Conservation (phyloP, 345 rosid genomes). For the Geranium brycei region DNA sequence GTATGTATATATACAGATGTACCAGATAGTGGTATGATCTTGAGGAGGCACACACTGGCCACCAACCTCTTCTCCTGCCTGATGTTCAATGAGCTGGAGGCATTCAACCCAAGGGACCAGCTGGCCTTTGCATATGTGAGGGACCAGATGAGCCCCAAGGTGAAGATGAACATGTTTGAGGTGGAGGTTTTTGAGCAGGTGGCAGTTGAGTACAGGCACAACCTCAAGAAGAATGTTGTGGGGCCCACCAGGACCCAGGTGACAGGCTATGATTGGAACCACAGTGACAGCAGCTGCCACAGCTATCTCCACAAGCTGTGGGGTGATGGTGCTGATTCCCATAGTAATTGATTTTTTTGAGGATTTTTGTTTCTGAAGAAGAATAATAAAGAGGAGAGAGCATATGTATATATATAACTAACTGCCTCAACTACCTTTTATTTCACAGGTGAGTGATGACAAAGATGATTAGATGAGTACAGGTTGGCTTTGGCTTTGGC, state of each 20-base stretch:
- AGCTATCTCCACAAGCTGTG: too few relatives aligned
- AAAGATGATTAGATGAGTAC: too few relatives aligned
- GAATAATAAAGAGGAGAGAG: too few relatives aligned
- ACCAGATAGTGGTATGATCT: conserved; percentile 62
- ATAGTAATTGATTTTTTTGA: too few relatives aligned
- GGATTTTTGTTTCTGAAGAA: too few relatives aligned
- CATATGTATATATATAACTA: too few relatives aligned
- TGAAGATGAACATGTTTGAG: conserved; percentile 64
- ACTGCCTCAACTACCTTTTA: too few relatives aligned
- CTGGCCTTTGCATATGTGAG: conserved; percentile 67
- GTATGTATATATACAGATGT: conserved; percentile 35
- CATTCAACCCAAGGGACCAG: conserved; percentile 76
- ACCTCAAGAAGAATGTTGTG: conserved; percentile 24
- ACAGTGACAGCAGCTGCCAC: background rate
- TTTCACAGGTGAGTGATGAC: too few relatives aligned
- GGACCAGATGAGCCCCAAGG: conserved; percentile 44
- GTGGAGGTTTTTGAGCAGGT: conserved; percentile 69
- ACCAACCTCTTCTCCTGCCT: conserved; percentile 72
- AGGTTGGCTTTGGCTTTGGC: too few relatives aligned
- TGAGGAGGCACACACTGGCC: conserved; percentile 48
- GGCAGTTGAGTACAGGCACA: conserved; percentile 57
- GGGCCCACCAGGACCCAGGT: conserved; percentile 13
- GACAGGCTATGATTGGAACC: background rate
- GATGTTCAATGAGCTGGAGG: conserved; percentile 70
- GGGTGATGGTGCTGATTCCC: too few relatives aligned